Conservation (phyloP, 225 moss, liverwort and hornwort species). For the Antitrichia curtipendula region DNA sequence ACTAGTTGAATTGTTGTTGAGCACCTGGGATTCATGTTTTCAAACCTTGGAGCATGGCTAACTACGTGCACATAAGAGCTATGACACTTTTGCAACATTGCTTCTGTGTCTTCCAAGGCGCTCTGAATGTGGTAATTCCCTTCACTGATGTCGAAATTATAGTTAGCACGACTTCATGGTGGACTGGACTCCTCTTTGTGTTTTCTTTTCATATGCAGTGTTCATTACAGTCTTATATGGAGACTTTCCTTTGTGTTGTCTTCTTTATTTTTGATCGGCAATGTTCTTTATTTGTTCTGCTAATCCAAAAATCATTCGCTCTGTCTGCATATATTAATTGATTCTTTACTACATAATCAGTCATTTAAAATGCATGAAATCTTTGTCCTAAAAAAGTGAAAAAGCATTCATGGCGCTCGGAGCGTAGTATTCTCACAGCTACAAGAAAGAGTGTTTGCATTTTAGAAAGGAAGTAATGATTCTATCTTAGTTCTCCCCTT, state of each 20-base stretch:
- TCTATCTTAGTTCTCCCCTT: background rate
- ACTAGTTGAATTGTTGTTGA: background rate
- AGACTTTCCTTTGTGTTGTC: background rate
- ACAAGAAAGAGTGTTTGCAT: background rate
- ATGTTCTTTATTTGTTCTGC: background rate
- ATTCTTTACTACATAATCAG: background rate
- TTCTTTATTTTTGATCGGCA: background rate
- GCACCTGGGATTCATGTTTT: background rate
- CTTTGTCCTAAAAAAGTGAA: background rate
- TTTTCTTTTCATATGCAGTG: background rate
- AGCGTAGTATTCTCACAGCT: background rate
- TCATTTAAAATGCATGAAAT: background rate
- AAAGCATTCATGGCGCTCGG: background rate
- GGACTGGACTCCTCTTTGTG: background rate
- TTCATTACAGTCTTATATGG: background rate
- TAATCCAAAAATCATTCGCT: background rate
- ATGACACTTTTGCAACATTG: background rate
- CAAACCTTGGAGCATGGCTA: background rate
- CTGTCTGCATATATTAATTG: background rate
- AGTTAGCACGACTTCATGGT: background rate
- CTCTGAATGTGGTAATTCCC: conserved; percentile 4
- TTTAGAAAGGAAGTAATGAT: background rate
- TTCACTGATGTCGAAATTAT: background rate
- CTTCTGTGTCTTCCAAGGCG: background rate
- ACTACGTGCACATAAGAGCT: background rate